Percentiles rank a stretch among this genome's conserved stretches.
These are phyloP conservation scores for Mangifera indica DNA, from an alignment of 345 rosid species.

Conservation along the genomic window DNA sequence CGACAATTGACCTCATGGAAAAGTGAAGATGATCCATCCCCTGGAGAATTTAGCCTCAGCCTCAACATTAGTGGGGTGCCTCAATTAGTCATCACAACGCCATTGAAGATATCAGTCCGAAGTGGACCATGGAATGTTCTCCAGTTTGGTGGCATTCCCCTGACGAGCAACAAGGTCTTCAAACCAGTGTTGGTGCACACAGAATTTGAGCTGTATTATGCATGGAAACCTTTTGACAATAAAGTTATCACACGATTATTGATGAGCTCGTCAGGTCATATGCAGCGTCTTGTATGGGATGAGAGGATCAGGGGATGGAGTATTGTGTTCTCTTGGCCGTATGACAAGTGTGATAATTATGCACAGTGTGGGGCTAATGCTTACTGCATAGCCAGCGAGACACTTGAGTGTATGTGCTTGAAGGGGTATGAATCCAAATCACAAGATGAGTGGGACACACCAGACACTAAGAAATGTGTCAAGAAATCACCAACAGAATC, in stretches of 20 bases:
- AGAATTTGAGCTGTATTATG: constrained; percentile 18
- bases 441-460: neutral
- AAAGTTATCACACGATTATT: constrained; percentile 20
- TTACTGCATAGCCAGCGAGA: neutral
- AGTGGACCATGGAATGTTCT: constrained; percentile 37
- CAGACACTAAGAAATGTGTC: neutral
- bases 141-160: constrained; percentile 37
- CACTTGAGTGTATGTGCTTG: constrained; percentile 9
- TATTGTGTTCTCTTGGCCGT: constrained; percentile 9
- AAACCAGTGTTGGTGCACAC: constrained; percentile 12
- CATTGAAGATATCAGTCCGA: neutral
- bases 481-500: neutral
- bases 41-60: constrained; percentile 23
- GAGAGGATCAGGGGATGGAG: neutral
- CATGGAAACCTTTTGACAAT: constrained; percentile 16
- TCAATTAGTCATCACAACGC: constrained; percentile 14
- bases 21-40: constrained; percentile 36
- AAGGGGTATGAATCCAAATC: constrained; percentile 11
- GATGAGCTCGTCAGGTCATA: constrained; percentile 12
- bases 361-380: constrained; percentile 27
- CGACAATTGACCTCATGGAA: constrained; percentile 37
- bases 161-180: constrained; percentile 18
- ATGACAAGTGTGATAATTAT: constrained; percentile 28
- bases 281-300: constrained; percentile 24
- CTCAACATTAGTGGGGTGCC: constrained; percentile 26